phyloP scores from a whole-genome alignment of 2,329 filamentous ascomycete species.

The Fusarium sp. region DNA sequence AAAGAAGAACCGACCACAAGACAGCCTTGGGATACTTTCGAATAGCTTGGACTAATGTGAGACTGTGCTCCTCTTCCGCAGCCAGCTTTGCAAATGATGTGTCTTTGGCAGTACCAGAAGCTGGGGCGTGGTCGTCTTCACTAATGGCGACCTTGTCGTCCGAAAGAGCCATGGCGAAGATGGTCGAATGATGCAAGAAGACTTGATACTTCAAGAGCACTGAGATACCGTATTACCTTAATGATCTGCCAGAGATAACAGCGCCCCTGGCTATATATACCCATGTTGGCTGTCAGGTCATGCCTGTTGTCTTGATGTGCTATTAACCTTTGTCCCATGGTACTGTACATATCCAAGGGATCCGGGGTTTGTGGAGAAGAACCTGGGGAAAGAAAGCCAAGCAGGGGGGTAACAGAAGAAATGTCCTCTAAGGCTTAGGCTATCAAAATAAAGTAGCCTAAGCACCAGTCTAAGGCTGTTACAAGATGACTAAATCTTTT shows the following conservation, averaged over 20 bases:
- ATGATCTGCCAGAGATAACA: neutral
- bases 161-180: slow-evolving; percentile 1
- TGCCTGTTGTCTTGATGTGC: neutral
- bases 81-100: slow-evolving; percentile 27
- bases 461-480: no score
- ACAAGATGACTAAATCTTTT: no score
- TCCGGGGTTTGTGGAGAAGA: slow-evolving; percentile 17
- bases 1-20: slow-evolving; percentile 39
- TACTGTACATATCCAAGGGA: neutral
- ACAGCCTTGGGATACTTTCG: slow-evolving; percentile 31
- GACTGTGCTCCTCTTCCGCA: slow-evolving; percentile 26
- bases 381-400: slow-evolving; percentile 11
- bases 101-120: slow-evolving; percentile 19
- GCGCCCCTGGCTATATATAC: slow-evolving; percentile 18
- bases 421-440: no score
- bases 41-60: slow-evolving; percentile 29
- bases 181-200: neutral
- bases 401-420: no score
- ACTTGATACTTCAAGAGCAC: no score
- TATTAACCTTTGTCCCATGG: neutral
- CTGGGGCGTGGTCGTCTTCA: slow-evolving; percentile 26
- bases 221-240: neutral
- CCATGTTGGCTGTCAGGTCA: neutral
- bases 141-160: slow-evolving; percentile 35
- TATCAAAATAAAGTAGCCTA: no score